Evolutionary conservation across 2,329 filamentous ascomycete species (phyloP).

Genomic region (Apiospora arundinis): DNA sequence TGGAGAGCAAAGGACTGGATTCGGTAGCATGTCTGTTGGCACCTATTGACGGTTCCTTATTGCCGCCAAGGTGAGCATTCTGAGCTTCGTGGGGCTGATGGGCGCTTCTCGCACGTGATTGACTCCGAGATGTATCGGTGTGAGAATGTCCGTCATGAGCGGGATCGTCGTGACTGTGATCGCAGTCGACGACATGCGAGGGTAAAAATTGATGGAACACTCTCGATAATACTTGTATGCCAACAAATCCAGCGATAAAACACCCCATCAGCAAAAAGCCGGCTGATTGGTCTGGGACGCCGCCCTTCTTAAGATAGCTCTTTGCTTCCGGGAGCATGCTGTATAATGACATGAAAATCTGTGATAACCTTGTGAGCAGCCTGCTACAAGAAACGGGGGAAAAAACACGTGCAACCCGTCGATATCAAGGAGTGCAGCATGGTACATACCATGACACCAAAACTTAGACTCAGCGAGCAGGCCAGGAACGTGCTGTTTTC

Average conservation of each 20-base stretch:
- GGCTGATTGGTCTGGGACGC: constrained; percentile 69
- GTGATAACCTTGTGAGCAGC: constrained; percentile 13
- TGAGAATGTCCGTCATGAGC: constrained; percentile 38
- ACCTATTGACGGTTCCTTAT: constrained; percentile 25
- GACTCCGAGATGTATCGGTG: constrained; percentile 31
- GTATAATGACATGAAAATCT: constrained; percentile 92
- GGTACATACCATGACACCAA: constrained; percentile 88
- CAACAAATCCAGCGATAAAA: constrained; percentile 75
- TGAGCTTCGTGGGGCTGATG: constrained; percentile 29
- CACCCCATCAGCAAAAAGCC: constrained; percentile 72
- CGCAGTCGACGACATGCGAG: constrained; percentile 81
- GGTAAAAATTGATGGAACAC: constrained; percentile 77
- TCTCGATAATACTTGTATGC: constrained; percentile 76
- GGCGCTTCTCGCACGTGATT: constrained; percentile 32
- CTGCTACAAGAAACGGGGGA: neutral
- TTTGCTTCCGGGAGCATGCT: constrained; percentile 92
- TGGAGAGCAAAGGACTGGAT: constrained; percentile 55
- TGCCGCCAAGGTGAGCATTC: constrained; percentile 24
- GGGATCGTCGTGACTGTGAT: constrained; percentile 71
- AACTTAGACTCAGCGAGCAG: constrained; percentile 87
- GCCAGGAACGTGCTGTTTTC: constrained; percentile 90
- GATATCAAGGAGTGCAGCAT: constrained; percentile 12
- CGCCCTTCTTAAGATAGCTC: constrained; percentile 74
- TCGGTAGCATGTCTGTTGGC: constrained; percentile 43
- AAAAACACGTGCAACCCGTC: constrained; percentile 4